These are phyloP conservation scores for Petunia secreta DNA, from an alignment of 257 asterid species.

Conservation along the genomic window DNA sequence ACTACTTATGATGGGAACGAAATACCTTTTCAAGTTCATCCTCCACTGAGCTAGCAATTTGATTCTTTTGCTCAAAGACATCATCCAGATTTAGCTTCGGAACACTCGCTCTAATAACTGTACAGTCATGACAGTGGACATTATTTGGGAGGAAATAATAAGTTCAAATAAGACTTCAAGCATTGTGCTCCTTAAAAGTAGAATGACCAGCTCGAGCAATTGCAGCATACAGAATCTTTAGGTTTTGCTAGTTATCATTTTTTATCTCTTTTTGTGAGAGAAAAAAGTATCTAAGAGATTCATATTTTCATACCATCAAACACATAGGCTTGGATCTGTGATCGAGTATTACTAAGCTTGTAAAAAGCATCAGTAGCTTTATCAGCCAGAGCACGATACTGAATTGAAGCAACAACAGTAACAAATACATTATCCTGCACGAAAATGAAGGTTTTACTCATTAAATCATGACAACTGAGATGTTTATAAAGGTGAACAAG, in stretches of 20 bases:
- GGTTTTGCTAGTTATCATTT: neutral
- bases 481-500: neutral
- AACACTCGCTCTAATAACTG: conserved; percentile 79
- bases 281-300: neutral
- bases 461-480: conserved; percentile 2
- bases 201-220: neutral
- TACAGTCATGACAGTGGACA: neutral
- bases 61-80: conserved; percentile 77
- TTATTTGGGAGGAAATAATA: conserved; percentile 24
- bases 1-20: neutral
- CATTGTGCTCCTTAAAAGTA: neutral
- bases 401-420: conserved; percentile 82
- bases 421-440: conserved; percentile 84
- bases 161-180: conserved; percentile 6
- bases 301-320: conserved; percentile 62
- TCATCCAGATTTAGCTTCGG: conserved; percentile 71
- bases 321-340: conserved; percentile 83
- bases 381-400: conserved; percentile 70
- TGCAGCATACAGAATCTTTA: neutral
- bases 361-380: conserved; percentile 85
- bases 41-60: conserved; percentile 80
- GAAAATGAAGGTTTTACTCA: neutral
- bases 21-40: conserved; percentile 79
- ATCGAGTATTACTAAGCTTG: conserved; percentile 74
- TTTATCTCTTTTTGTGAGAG: neutral